Percentiles rank a stretch among this genome's conserved stretches.
Evolutionary conservation across 768 basidiomycete species (phyloP).

Genomic region (Trametes gibbosa): DNA sequence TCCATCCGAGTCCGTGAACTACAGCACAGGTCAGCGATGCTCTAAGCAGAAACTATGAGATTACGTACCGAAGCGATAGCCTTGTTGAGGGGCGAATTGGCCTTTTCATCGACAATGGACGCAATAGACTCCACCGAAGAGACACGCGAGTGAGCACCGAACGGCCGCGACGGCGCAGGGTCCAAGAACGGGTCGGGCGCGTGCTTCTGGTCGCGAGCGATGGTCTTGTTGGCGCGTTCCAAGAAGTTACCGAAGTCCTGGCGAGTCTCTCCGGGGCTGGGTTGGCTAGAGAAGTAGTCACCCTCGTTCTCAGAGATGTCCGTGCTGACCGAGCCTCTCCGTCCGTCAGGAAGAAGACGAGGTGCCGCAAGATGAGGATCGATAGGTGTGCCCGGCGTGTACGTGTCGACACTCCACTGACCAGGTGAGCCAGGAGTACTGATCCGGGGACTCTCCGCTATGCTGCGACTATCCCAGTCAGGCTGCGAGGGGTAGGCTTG

Average conservation of each 20-base stretch:
- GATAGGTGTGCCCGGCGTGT: conserved; percentile 42
- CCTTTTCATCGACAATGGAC: conserved; percentile 89
- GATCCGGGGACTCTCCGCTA: conserved; percentile 34
- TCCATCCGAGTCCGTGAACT: conserved; percentile 95
- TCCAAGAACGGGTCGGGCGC: conserved; percentile 88
- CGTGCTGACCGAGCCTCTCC: conserved; percentile 35
- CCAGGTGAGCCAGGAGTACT: conserved; percentile 48
- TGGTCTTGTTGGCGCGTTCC: conserved; percentile 79
- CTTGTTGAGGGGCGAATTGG: conserved; percentile 89
- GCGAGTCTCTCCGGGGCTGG: conserved; percentile 28
- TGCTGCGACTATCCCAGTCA: conserved; percentile 71
- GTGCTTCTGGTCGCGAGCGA: conserved; percentile 75
- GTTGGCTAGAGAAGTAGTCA: conserved; percentile 48
- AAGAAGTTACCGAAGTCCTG: conserved; percentile 73
- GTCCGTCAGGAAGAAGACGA: conserved; percentile 30
- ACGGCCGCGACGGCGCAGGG: conserved; percentile 65
- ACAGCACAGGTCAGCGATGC: background rate
- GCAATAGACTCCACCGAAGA: conserved; percentile 91
- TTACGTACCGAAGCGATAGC: conserved; percentile 77
- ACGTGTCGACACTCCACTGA: conserved; percentile 59
- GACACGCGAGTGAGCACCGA: conserved; percentile 75
- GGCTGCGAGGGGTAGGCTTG: conserved; percentile 68
- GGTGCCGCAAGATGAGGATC: conserved; percentile 40
- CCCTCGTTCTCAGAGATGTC: conserved; percentile 59
- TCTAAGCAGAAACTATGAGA: background rate